A percentile compares a stretch with the other conserved stretches of the same genome.
Evolutionary conservation across 768 basidiomycete species (phyloP).

Genomic region (Trametes punicea): DNA sequence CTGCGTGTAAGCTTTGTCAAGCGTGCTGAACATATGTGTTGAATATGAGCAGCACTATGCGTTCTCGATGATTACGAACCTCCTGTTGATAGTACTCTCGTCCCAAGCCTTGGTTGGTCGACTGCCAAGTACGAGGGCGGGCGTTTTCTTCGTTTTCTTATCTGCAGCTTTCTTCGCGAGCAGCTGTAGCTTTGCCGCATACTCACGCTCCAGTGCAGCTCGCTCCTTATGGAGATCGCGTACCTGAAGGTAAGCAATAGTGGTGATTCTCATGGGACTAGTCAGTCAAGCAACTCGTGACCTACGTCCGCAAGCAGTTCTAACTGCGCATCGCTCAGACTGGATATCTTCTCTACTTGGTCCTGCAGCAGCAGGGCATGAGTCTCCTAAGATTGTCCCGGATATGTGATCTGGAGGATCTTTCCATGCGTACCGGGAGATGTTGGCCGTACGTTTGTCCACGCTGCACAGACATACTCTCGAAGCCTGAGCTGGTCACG

Average conservation of each 20-base stretch:
- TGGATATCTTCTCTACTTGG: conserved; percentile 63
- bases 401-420: neutral
- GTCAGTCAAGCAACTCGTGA: neutral
- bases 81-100: conserved; percentile 49
- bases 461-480: neutral
- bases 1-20: conserved; percentile 67
- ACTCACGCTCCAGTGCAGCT: conserved; percentile 71
- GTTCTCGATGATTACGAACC: conserved; percentile 35
- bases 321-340: conserved; percentile 61
- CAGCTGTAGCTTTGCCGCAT: conserved; percentile 65
- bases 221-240: conserved; percentile 70
- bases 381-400: neutral
- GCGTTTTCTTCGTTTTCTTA: conserved; percentile 60
- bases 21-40: conserved; percentile 46
- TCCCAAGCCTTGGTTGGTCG: conserved; percentile 64
- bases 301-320: conserved; percentile 63
- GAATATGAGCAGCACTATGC: neutral
- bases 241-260: conserved; percentile 40
- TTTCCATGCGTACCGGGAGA: conserved; percentile 45
- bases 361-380: conserved; percentile 43
- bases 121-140: conserved; percentile 56
- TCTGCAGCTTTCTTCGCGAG: conserved; percentile 67
- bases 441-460: conserved; percentile 46
- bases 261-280: neutral
- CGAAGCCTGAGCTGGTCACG: neutral